Percentiles rank a stretch among this genome's conserved stretches.
Conservation (phyloP, 768 basidiomycete genomes). For the Plicaturopsis crispa region DNA sequence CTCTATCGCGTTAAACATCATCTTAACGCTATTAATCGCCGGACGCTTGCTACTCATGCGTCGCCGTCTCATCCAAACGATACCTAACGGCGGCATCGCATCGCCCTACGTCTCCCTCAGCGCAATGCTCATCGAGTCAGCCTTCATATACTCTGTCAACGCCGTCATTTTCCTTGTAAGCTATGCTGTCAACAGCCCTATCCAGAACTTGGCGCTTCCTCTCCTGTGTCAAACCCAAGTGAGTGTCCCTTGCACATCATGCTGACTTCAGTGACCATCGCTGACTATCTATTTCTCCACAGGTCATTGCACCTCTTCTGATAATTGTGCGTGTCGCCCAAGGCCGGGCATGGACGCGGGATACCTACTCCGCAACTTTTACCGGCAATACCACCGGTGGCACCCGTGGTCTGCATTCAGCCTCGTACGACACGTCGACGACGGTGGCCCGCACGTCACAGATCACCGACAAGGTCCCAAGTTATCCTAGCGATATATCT, state of each 20-base stretch:
- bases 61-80: constrained; percentile 15
- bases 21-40: constrained; percentile 31
- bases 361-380: no score
- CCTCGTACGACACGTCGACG: no score
- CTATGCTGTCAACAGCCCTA: constrained; percentile 30
- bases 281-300: constrained; percentile 3
- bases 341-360: constrained; percentile 33
- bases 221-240: constrained; percentile 20
- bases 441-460: no score
- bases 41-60: constrained; percentile 27
- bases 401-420: no score
- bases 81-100: constrained; percentile 27
- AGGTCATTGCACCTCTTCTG: constrained; percentile 40
- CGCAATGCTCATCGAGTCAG: constrained; percentile 35
- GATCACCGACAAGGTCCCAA: no score
- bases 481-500: no score
- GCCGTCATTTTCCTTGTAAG: constrained; percentile 32
- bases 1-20: constrained; percentile 32
- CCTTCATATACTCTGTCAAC: constrained; percentile 34
- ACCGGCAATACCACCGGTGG: no score
- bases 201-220: constrained; percentile 28
- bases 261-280: no score
- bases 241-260: no score
- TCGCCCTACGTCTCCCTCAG: constrained; percentile 27
- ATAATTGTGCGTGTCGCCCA: constrained; percentile 41